phyloP scores from a whole-genome alignment of 768 basidiomycete species.

The Coprinellus micaceus region DNA sequence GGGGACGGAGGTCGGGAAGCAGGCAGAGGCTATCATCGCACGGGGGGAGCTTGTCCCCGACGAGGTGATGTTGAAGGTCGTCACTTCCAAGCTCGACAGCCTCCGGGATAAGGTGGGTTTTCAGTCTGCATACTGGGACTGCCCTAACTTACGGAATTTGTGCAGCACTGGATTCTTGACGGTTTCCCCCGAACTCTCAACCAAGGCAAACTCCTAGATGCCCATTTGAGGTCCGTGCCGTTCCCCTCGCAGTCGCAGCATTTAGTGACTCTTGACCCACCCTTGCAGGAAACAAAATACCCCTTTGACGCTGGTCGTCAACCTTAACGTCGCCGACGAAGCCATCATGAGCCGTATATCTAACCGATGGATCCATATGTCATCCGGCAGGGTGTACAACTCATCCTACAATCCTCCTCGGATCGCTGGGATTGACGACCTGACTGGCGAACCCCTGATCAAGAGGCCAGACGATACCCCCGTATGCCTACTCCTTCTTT shows the following conservation, averaged over 20 bases:
- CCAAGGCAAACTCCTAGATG: conserved; percentile 79
- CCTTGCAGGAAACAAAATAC: conserved; percentile 50
- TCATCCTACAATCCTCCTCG: conserved; percentile 82
- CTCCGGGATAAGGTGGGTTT: conserved; percentile 59
- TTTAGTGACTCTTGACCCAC: neutral
- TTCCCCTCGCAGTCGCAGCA: neutral
- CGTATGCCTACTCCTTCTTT: conserved; percentile 40
- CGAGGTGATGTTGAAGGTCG: conserved; percentile 73
- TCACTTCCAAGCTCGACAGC: conserved; percentile 65
- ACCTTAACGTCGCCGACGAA: conserved; percentile 85
- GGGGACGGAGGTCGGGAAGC: conserved; percentile 64
- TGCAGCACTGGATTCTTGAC: conserved; percentile 86
- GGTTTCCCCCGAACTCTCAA: conserved; percentile 87
- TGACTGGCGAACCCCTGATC: conserved; percentile 84
- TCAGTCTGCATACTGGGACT: neutral
- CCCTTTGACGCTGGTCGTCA: conserved; percentile 77
- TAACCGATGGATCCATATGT: conserved; percentile 85
- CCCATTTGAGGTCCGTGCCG: conserved; percentile 59
- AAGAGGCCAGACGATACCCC: conserved; percentile 89
- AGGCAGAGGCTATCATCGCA: conserved; percentile 78
- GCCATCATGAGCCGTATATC: conserved; percentile 83
- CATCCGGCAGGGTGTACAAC: conserved; percentile 90
- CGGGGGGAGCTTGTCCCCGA: conserved; percentile 75
- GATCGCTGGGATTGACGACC: conserved; percentile 75
- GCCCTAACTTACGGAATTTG: neutral